A percentile compares a stretch with the other conserved stretches of the same genome.
Evolutionary conservation across 768 basidiomycete species (phyloP).

Genomic region (Lactifluus pinguis): DNA sequence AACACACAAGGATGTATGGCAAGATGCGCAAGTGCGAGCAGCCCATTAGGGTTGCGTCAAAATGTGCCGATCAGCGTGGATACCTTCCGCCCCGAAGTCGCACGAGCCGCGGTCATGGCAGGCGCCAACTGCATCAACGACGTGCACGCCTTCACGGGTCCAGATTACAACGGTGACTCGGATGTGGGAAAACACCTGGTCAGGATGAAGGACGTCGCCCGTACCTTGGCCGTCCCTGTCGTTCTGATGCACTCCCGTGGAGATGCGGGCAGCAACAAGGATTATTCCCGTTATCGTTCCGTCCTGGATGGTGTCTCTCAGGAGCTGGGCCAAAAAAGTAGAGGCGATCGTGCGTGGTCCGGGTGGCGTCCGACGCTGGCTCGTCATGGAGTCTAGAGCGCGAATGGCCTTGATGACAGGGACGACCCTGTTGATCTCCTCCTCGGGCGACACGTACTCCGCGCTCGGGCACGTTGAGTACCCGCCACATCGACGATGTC

Average conservation of each 20-base stretch:
- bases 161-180: slow-evolving; percentile 28
- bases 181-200: slow-evolving; percentile 31
- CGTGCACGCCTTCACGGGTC: slow-evolving; percentile 72
- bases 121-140: slow-evolving; percentile 96
- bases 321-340: slow-evolving; percentile 65
- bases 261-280: slow-evolving; percentile 67
- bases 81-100: slow-evolving; percentile 81
- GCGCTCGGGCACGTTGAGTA: slow-evolving; percentile 88
- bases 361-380: slow-evolving; percentile 77
- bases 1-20: slow-evolving; percentile 11
- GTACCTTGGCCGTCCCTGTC: slow-evolving; percentile 63
- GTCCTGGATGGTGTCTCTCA: slow-evolving; percentile 58
- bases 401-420: slow-evolving; percentile 61
- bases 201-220: slow-evolving; percentile 59
- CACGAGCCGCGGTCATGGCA: slow-evolving; percentile 59
- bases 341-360: slow-evolving; percentile 52
- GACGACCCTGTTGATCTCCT: slow-evolving; percentile 65
- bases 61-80: slow-evolving; percentile 67
- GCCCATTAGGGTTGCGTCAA: not conserved
- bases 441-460: slow-evolving; percentile 49
- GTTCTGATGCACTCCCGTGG: slow-evolving; percentile 94
- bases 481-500: slow-evolving; percentile 85
- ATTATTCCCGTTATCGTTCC: slow-evolving; percentile 37
- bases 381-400: slow-evolving; percentile 43
- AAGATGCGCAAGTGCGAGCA: slow-evolving; percentile 10